A percentile compares a stretch with the other conserved stretches of the same genome.
These are phyloP conservation scores for Melampsora abietis-canadensis DNA, from an alignment of 1,284 basidiomycete genomes.

Conservation along the genomic window DNA sequence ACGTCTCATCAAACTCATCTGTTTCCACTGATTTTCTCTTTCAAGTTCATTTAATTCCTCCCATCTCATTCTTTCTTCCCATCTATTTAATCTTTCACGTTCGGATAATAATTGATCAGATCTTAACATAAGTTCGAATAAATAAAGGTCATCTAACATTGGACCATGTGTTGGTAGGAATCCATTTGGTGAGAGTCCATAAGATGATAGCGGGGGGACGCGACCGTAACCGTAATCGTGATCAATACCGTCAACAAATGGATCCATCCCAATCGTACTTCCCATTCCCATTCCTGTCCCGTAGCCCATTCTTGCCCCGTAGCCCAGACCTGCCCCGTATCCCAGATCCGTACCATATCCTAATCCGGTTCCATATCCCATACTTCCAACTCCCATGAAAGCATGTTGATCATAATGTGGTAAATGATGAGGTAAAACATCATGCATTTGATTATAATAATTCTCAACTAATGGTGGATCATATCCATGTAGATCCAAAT, in stretches of 20 bases:
- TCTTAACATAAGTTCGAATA: conserved; percentile 36
- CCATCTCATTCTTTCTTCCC: conserved; percentile 40
- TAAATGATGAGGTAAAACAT: conserved; percentile 14
- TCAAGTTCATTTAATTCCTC: conserved; percentile 28
- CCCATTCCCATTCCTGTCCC: background rate
- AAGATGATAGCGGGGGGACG: conserved; percentile 13
- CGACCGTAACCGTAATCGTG: conserved; percentile 36
- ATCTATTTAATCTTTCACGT: conserved; percentile 31
- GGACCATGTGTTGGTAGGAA: conserved; percentile 16
- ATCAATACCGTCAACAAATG: conserved; percentile 39
- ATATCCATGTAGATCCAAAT: conserved; percentile 4
- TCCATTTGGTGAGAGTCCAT: conserved; percentile 10
- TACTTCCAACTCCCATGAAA: background rate
- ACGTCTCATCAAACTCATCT: conserved; percentile 29
- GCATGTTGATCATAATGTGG: conserved; percentile 22
- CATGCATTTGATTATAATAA: conserved; percentile 25
- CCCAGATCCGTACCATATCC: too few species aligned
- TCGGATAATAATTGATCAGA: conserved; percentile 25
- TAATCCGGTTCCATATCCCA: too few species aligned
- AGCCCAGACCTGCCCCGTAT: background rate
- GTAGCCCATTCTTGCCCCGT: background rate
- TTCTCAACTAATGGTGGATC: conserved; percentile 16
- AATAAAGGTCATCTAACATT: conserved; percentile 40
- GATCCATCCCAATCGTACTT: conserved; percentile 14
- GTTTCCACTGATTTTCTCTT: conserved; percentile 19